phyloP scores from a whole-genome alignment of 78 protist genomes.

The Cyanophora paradoxa region DNA sequence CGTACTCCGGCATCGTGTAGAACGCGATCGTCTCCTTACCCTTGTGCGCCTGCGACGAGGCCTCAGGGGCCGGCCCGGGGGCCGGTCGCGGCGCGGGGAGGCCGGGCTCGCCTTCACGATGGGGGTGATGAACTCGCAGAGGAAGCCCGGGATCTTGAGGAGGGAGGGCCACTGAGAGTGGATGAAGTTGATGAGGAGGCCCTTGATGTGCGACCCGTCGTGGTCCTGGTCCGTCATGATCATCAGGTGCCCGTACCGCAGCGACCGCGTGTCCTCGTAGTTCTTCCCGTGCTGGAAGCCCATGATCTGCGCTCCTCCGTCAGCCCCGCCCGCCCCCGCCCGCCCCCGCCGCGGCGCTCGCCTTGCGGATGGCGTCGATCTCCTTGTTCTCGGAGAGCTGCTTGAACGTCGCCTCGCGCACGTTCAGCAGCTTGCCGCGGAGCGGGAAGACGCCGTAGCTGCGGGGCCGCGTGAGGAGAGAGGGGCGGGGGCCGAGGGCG shows the following conservation, averaged over 20 bases:
- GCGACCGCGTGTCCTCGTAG: constrained; percentile 39
- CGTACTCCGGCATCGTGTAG: constrained; percentile 89
- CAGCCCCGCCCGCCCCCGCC: not conserved
- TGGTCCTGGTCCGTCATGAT: constrained; percentile 99
- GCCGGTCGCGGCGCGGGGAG: no score
- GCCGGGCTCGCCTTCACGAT: constrained; percentile 83
- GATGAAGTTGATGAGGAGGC: constrained; percentile 93
- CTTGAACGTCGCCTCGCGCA: constrained; percentile 78
- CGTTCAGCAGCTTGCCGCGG: constrained; percentile 96
- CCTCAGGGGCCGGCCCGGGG: no score
- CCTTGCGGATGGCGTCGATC: constrained; percentile 54
- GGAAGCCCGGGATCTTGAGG: constrained; percentile 46
- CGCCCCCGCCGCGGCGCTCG: constrained; percentile 27
- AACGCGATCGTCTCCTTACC: constrained; percentile 54
- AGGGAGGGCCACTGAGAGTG: constrained; percentile 96
- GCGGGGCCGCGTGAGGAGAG: constrained; percentile 61
- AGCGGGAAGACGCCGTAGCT: constrained; percentile 98
- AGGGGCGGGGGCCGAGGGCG: not conserved
- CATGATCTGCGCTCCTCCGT: not conserved
- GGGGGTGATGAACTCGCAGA: constrained; percentile 96
- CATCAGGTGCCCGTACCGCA: constrained; percentile 97
- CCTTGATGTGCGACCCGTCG: constrained; percentile 99
- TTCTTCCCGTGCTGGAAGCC: constrained; percentile 10
- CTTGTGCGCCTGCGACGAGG: no score
- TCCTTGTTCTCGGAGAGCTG: constrained; percentile 73